These are phyloP conservation scores for Serendipita vermifera DNA, from an alignment of 768 basidiomycete genomes.

Conservation along the genomic window DNA sequence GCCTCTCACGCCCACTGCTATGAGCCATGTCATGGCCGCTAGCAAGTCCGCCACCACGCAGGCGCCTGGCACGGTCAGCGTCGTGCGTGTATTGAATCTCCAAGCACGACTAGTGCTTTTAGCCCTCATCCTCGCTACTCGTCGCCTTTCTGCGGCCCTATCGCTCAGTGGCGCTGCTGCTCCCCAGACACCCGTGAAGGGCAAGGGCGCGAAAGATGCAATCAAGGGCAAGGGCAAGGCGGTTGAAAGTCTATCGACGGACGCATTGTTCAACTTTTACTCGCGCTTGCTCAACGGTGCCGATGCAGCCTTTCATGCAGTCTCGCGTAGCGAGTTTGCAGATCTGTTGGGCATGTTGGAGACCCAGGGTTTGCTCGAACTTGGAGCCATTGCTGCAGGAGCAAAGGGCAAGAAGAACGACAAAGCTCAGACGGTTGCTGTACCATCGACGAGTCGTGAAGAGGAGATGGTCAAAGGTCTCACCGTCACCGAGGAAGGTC, in stretches of 20 bases:
- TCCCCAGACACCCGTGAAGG: conserved; percentile 23
- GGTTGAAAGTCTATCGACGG: conserved; percentile 39
- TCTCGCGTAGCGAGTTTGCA: conserved; percentile 61
- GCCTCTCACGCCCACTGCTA: conserved; percentile 25
- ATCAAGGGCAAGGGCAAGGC: conserved; percentile 7
- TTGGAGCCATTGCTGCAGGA: neutral
- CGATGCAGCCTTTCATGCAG: conserved; percentile 45
- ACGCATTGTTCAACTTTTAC: conserved; percentile 54
- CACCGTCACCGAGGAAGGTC: neutral
- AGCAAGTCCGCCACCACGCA: conserved; percentile 42
- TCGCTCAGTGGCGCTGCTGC: conserved; percentile 30
- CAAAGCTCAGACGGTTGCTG: conserved; percentile 9
- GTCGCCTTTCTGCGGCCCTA: conserved; percentile 46
- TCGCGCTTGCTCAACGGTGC: conserved; percentile 33
- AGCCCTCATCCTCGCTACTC: conserved; percentile 47
- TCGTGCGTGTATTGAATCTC: conserved; percentile 53
- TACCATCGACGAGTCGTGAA: conserved; percentile 10
- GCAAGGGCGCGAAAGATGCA: conserved; percentile 16
- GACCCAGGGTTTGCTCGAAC: conserved; percentile 46
- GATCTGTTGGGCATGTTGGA: conserved; percentile 63
- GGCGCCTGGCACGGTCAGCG: conserved; percentile 41
- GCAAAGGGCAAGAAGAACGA: conserved; percentile 2
- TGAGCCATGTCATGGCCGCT: conserved; percentile 49
- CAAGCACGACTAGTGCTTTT: conserved; percentile 63
- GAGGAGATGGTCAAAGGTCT: conserved; percentile 14